Conservation (phyloP, 495 filamentous ascomycete genomes). For the Opeltia flavorubescens region DNA sequence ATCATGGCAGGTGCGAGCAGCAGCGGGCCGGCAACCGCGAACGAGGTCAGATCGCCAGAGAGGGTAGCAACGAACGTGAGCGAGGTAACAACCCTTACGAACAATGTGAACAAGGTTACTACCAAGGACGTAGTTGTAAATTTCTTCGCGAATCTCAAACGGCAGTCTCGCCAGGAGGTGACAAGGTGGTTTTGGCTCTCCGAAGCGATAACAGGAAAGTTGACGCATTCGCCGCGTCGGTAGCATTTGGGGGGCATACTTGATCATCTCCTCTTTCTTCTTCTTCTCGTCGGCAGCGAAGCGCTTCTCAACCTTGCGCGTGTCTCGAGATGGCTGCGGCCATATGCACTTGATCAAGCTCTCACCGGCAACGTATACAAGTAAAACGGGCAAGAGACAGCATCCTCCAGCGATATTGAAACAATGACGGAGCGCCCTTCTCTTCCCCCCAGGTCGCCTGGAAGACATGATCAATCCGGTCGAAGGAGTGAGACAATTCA, state of each 20-base stretch:
- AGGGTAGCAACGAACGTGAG: constrained; percentile 22
- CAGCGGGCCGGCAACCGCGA: constrained; percentile 24
- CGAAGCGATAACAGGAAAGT: neutral
- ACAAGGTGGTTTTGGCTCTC: neutral
- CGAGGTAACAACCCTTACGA: constrained; percentile 23
- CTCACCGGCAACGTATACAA: too few relatives aligned
- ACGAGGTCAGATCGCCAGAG: constrained; percentile 23
- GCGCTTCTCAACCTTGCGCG: too few relatives aligned
- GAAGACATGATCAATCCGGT: too few relatives aligned
- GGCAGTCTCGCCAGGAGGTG: constrained; percentile 15
- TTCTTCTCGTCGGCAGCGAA: too few relatives aligned
- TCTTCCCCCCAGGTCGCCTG: too few relatives aligned
- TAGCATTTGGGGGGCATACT: neutral
- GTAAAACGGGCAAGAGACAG: too few relatives aligned
- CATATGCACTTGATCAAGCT: too few relatives aligned
- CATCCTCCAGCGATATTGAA: too few relatives aligned
- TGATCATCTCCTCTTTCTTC: neutral
- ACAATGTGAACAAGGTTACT: constrained; percentile 24
- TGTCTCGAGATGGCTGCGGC: too few relatives aligned
- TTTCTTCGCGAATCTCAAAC: constrained; percentile 26
- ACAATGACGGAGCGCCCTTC: too few relatives aligned
- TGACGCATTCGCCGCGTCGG: neutral
- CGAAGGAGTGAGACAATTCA: too few relatives aligned
- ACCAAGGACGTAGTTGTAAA: constrained; percentile 28
- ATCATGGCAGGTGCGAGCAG: constrained; percentile 21